Base-by-base conservation (phyloP, 768 basidiomycete genomes). In the Pulveroboletus sp. region DNA sequence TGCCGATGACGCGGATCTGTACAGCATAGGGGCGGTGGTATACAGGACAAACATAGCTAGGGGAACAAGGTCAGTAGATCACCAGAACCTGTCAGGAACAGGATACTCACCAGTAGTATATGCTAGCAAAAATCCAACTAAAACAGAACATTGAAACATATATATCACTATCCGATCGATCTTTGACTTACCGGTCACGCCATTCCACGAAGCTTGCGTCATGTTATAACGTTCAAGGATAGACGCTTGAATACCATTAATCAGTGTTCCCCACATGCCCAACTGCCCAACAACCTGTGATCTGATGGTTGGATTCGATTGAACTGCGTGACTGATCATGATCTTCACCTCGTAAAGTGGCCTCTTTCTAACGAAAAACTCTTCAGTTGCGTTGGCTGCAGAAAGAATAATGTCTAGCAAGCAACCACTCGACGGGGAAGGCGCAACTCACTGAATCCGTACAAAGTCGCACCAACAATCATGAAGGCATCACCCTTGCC, bases 351-450 rank as follows among this genome's bases (percentile, higher is more conserved):
- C 91, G 58, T 90, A 93, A 34, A 93, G 71, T 6, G 91, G 91
- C 12, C 82, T 75, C 57, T 71, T 80, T 51, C 90, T 78, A 26
- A 93, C 91, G 51, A 93, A 81, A 67, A 87, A 88, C 62, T 93
- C 91, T 64, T 93, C 91, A 0, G 88, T 89, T 24, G 90, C 88
- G 56, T 93, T 93, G 20, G 87, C 89, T 91, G 54, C 26, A n/a
- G 20, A 22, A 45, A 45, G 2, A 29, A 42, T 34, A 3, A 55
- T 47, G n/a, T 50, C 9, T 29, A 46, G 30, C 12, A 8, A 32
- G 10, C 16, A 31, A 23, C 9, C 4, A 12, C 45, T n/a, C 13
- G 5, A 47, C 34, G 24, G 30, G 35, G 23, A 37, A 32, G 17
- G 35, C 17, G 34, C 20, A 13, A 79, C 84, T 52, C 60, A 91